phyloP scores from a whole-genome alignment of 495 filamentous ascomycete species.

The Trichoderma virens region DNA sequence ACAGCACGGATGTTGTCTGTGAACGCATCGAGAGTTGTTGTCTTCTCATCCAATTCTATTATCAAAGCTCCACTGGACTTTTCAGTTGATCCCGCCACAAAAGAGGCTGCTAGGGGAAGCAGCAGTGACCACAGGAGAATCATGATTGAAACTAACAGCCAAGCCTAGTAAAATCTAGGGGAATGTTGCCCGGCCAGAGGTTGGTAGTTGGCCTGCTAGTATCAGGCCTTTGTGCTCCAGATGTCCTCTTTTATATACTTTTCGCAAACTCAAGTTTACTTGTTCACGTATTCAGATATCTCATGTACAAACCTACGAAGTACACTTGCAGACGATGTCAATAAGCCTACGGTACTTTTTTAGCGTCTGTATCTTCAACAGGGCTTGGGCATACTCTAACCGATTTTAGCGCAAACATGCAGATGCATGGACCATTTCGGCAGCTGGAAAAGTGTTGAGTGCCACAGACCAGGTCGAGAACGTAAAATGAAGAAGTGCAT shows the following conservation, averaged over 20 bases:
- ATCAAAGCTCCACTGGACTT: not conserved
- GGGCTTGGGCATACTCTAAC: not conserved
- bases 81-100: not conserved
- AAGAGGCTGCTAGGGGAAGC: not conserved
- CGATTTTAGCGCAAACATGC: not conserved
- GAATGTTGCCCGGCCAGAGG: too few relatives aligned
- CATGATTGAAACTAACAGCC: not conserved
- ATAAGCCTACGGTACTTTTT: not conserved
- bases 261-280: not conserved
- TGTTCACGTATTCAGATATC: not conserved
- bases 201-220: not conserved
- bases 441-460: not conserved
- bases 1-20: not conserved
- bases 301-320: not conserved
- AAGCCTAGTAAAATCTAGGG: not conserved
- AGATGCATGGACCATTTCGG: not conserved
- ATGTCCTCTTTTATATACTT: not conserved
- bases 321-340: not conserved
- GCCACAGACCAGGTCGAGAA: not conserved
- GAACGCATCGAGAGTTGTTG: not conserved
- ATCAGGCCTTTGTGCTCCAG: not conserved
- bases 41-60: not conserved
- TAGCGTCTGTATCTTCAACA: not conserved
- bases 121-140: not conserved
- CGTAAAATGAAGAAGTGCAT: not conserved